Base-by-base conservation (phyloP, 306 rosid genomes). In the Argentina anserina region DNA sequence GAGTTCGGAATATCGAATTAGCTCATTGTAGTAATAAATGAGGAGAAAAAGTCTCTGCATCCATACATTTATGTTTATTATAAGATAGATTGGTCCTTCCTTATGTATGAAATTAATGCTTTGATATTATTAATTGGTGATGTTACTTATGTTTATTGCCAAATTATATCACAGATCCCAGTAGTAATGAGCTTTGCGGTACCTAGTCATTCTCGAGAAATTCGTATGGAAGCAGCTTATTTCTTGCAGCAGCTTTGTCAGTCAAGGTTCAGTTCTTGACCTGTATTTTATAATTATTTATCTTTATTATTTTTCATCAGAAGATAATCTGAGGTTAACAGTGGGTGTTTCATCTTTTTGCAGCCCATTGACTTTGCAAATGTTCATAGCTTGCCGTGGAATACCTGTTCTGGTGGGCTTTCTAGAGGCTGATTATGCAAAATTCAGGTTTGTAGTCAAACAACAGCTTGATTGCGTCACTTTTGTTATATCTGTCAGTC, bases 371-470 rank as follows among this genome's bases (percentile, higher is more conserved):
- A 95, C 99, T 47, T 82, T 95, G 88, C 99, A 95, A 88, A 95
- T 95, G 99, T 95, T 95, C 72, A 84, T 95, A 61, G 96, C 99
- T 70, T 95, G 99, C 82, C 93, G 97, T 25, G 99, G 99, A 74
- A 95, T 95, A 75, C 99, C 99, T 81, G 97, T 91, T 77, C 81
- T 95, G 82, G 99, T 95, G 76, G 95, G 97, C 75, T 95, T 95
- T 84, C 87, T 95, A 20, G 99, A 95, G 87, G 93, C 99, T 46
- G 97, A 95, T 82, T 95, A 95, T 84, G 96, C 97, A 69, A 95
- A 87, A 81, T 95, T 91, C 92, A 91, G 99, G 99, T 95, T 79
- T 74, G 90, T 76, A 68, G 25, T 67, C 25, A 31, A 64, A 74
- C 47, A 14, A 34, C 52, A 55, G 46, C 18, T 64, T 12, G 20